phyloP scores from a whole-genome alignment of 2,329 filamentous ascomycete species.

The Penicillium sp. region DNA sequence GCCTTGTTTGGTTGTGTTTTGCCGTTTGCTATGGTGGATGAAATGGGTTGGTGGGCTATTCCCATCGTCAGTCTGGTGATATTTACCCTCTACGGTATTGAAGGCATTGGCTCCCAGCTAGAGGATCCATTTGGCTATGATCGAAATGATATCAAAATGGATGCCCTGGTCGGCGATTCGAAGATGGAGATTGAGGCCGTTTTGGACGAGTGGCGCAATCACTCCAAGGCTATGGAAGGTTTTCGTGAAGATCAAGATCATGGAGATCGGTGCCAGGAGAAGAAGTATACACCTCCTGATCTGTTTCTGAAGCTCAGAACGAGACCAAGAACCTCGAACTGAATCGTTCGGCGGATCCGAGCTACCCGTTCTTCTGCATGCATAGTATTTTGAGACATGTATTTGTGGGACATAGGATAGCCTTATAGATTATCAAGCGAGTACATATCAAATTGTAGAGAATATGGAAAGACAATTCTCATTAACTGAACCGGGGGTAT shows the following conservation, averaged over 20 bases:
- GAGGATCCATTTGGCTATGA: slow-evolving; percentile 64
- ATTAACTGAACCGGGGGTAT: not conserved
- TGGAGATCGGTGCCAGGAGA: slow-evolving; percentile 13
- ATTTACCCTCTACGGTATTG: slow-evolving; percentile 61
- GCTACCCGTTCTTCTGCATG: not conserved
- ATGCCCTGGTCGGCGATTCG: slow-evolving; percentile 59
- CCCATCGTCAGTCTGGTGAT: slow-evolving; percentile 56
- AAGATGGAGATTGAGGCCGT: slow-evolving; percentile 55
- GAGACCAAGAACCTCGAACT: not conserved
- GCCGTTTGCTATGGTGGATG: slow-evolving; percentile 59
- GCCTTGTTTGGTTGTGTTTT: slow-evolving; percentile 57
- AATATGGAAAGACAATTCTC: not conserved
- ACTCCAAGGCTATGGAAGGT: slow-evolving; percentile 18
- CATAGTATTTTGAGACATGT: not conserved
- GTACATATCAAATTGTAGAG: not conserved
- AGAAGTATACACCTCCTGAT: slow-evolving; percentile 25
- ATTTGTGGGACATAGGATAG: not conserved
- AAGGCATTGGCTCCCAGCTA: slow-evolving; percentile 58
- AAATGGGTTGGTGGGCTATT: slow-evolving; percentile 60
- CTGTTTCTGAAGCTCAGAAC: slow-evolving; percentile 27
- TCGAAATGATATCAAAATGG: slow-evolving; percentile 63
- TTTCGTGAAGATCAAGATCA: slow-evolving; percentile 12
- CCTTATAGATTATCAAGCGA: not conserved
- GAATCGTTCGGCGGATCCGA: not conserved
- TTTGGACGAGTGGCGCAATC: slow-evolving; percentile 53